These are phyloP conservation scores for Solanum virginianum DNA, from an alignment of 257 asterid species.

Conservation along the genomic window DNA sequence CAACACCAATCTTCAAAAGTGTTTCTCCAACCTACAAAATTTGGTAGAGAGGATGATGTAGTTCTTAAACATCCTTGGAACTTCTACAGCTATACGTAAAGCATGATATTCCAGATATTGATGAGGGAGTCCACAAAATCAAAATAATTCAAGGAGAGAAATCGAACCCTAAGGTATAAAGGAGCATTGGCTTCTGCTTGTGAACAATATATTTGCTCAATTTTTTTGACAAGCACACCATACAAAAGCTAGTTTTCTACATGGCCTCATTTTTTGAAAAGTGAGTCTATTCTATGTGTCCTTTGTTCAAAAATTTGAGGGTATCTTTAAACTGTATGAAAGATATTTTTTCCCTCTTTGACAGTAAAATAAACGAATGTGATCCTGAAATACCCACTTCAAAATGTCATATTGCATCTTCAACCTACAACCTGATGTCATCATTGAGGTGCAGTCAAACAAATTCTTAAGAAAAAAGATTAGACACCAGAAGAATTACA, in stretches of 20 bases:
- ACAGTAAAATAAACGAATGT: not conserved
- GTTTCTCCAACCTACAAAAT: conserved; percentile 85
- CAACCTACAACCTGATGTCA: not conserved
- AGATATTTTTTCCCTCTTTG: not conserved
- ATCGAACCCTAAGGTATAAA: not conserved
- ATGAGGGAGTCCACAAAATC: not conserved
- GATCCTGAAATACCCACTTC: not conserved
- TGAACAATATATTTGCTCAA: not conserved
- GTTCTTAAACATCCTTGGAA: not conserved
- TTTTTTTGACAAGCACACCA: not conserved
- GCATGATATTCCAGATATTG: not conserved
- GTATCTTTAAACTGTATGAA: not conserved
- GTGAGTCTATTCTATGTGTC: not conserved
- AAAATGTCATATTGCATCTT: not conserved
- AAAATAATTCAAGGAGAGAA: not conserved
- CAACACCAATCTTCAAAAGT: conserved; percentile 56
- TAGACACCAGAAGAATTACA: not conserved
- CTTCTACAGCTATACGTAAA: not conserved
- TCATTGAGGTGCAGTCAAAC: not conserved
- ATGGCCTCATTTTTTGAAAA: not conserved
- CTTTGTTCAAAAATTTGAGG: not conserved
- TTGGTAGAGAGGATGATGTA: not conserved
- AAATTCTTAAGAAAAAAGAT: not conserved
- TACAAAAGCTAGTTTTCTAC: not conserved
- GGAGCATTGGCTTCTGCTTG: not conserved